Conservation (phyloP, 106 monocot species). For the Allium sativum region DNA sequence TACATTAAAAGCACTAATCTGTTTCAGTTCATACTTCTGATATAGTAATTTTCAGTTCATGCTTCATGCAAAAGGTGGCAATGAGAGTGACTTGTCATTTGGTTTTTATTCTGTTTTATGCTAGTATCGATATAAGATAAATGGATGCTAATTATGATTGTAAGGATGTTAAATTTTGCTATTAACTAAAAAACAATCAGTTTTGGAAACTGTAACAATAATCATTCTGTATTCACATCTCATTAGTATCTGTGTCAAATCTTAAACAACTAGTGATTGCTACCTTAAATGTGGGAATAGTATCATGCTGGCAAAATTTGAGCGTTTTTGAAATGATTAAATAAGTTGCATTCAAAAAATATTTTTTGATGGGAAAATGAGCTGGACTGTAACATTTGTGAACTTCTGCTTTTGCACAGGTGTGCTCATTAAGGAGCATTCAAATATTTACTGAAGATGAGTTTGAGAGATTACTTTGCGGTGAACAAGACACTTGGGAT, state of each 20-base stretch:
- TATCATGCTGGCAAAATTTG: background rate
- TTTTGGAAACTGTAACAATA: too few species aligned
- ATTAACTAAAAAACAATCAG: too few species aligned
- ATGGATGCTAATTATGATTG: too few species aligned
- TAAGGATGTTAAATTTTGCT: too few species aligned
- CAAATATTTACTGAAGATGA: slow-evolving; percentile 80
- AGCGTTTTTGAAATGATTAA: background rate
- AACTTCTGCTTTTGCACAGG: slow-evolving; percentile 23
- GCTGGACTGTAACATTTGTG: background rate
- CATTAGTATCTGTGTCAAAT: background rate
- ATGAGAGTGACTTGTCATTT: too few species aligned
- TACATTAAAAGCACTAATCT: too few species aligned
- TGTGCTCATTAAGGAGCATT: slow-evolving; percentile 54
- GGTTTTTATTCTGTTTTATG: too few species aligned
- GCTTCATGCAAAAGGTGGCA: too few species aligned
- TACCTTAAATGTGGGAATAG: background rate
- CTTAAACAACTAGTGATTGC: background rate
- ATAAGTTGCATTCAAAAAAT: background rate
- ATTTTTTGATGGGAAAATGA: background rate
- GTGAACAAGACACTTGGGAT: slow-evolving; percentile 61
- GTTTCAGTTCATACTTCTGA: too few species aligned
- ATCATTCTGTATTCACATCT: background rate
- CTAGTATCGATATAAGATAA: too few species aligned
- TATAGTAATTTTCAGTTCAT: too few species aligned
- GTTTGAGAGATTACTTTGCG: slow-evolving; percentile 62